Conservation (phyloP, 202 grass and related monocot species). For the Hordeum pubiflorum region DNA sequence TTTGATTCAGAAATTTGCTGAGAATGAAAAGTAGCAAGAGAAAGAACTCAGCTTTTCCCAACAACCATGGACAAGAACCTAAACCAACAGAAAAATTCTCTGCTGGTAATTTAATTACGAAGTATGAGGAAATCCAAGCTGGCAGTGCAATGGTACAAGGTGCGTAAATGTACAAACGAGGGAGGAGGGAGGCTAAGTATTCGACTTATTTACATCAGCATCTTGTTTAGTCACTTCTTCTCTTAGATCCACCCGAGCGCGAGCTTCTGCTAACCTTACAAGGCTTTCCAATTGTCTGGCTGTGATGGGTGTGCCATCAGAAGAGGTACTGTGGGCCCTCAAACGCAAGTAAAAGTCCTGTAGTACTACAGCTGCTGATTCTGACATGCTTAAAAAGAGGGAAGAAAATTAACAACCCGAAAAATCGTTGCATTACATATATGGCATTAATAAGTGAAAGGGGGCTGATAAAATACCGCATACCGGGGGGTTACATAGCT, state of each 20-base stretch:
- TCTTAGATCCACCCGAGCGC: conserved; percentile 85
- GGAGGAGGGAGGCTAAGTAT: neutral
- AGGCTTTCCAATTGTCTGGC: conserved; percentile 93
- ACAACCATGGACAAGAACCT: neutral
- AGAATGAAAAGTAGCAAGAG: conserved; percentile 10
- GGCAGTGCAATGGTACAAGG: neutral
- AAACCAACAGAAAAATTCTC: neutral
- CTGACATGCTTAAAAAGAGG: conserved; percentile 44
- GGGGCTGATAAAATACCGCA: conserved; percentile 25
- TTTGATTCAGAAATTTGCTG: neutral
- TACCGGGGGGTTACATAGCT: conserved; percentile 54
- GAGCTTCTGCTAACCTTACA: conserved; percentile 86
- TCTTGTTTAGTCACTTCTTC: conserved; percentile 75
- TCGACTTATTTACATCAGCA: conserved; percentile 43
- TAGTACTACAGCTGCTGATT: conserved; percentile 50
- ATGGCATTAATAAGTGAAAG: neutral
- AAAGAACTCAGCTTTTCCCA: neutral
- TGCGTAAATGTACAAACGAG: neutral
- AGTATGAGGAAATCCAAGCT: neutral
- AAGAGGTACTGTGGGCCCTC: conserved; percentile 48
- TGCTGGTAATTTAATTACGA: neutral
- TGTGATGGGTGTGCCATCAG: conserved; percentile 88
- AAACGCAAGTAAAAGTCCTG: conserved; percentile 43
- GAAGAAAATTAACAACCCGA: neutral
- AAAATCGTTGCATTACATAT: neutral